A percentile compares a stretch with the other conserved stretches of the same genome.
These are phyloP conservation scores for Marasmius sp. DNA, from an alignment of 1,284 basidiomycete species.

Conservation along the genomic window DNA sequence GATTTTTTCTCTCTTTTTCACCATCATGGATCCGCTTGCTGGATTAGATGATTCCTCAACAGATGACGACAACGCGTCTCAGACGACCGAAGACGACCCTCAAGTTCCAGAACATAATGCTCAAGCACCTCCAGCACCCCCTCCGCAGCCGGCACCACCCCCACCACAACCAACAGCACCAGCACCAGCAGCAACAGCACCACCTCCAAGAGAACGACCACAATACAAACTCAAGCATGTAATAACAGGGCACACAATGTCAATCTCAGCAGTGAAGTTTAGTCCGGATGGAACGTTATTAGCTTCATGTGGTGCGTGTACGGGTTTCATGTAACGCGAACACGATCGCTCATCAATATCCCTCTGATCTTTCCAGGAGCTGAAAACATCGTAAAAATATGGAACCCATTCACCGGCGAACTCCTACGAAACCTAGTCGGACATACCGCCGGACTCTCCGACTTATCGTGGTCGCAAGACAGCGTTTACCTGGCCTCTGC, in stretches of 20 bases:
- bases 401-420: constrained; percentile 77
- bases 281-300: constrained; percentile 78
- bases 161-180: constrained; percentile 28
- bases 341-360: not conserved
- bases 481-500: constrained; percentile 83
- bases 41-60: constrained; percentile 69
- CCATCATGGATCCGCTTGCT: constrained; percentile 29
- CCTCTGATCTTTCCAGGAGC: constrained; percentile 48
- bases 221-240: constrained; percentile 68
- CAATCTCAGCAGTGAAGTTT: constrained; percentile 82
- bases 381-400: constrained; percentile 77
- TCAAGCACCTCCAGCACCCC: constrained; percentile 34
- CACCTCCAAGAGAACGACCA: constrained; percentile 54
- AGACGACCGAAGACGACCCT: constrained; percentile 81
- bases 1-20: not conserved
- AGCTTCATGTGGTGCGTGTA: constrained; percentile 72
- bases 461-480: constrained; percentile 86
- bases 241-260: constrained; percentile 70
- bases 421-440: constrained; percentile 71
- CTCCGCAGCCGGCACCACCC: constrained; percentile 26
- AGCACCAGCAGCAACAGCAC: constrained; percentile 28
- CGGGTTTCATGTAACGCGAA: constrained; percentile 1
- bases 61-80: constrained; percentile 76
- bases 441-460: constrained; percentile 83
- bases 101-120: constrained; percentile 62